Conservation (phyloP, 306 rosid genomes). For the Boehmeria nivea region DNA sequence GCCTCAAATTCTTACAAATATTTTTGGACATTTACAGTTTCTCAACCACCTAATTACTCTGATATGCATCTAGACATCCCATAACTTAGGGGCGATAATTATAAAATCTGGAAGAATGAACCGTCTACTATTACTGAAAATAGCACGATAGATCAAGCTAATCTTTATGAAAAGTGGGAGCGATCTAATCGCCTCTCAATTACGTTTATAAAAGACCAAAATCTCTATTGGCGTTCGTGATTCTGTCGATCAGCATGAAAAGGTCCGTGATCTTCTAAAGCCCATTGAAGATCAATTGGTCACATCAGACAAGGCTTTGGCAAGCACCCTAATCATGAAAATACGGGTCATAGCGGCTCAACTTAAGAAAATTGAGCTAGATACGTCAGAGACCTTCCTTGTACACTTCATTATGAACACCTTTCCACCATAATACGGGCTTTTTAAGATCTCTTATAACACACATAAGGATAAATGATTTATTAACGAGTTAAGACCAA, state of each 20-base stretch:
- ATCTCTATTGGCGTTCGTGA: not conserved
- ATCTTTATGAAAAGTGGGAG: too few relatives aligned
- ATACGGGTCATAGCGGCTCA: not conserved
- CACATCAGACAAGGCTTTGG: not conserved
- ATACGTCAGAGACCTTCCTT: not conserved
- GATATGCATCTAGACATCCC: too few relatives aligned
- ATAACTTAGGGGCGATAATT: too few relatives aligned
- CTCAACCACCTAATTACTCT: too few relatives aligned
- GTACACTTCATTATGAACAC: too few relatives aligned
- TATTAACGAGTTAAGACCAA: constrained; percentile 8
- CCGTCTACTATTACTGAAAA: too few relatives aligned
- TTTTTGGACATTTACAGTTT: too few relatives aligned
- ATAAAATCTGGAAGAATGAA: too few relatives aligned
- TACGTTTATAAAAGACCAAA: not conserved
- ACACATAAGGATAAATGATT: constrained; percentile 15
- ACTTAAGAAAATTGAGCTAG: not conserved
- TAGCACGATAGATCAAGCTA: too few relatives aligned
- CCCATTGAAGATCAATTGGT: constrained; percentile 6
- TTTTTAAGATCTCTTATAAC: constrained; percentile 6
- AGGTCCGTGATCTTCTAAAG: not conserved
- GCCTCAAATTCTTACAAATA: too few relatives aligned
- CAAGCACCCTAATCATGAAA: not conserved
- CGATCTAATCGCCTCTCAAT: too few relatives aligned
- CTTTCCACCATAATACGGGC: not conserved
- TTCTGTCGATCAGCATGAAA: not conserved